Percentiles rank a stretch among this genome's conserved stretches.
phyloP scores from a whole-genome alignment of 106 monocot species.

The Acorus calamus region DNA sequence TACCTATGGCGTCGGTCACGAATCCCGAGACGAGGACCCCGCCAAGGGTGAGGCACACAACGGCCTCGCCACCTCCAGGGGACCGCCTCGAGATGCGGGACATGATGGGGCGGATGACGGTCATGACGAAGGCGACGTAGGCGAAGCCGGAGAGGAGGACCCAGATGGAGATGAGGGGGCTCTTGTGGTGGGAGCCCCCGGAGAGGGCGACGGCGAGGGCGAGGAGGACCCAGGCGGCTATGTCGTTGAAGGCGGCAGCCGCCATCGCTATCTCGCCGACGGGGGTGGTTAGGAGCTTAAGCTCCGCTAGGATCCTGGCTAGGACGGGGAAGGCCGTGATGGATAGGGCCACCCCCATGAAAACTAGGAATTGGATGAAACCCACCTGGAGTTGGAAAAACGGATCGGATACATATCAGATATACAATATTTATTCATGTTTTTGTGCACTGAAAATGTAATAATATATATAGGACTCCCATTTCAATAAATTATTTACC shows the following conservation, averaged over 20 bases:
- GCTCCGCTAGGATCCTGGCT: slow-evolving; percentile 77
- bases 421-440: no score
- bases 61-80: slow-evolving; percentile 33
- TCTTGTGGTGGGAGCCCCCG: slow-evolving; percentile 27
- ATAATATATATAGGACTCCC: no score
- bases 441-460: no score
- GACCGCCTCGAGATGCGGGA: slow-evolving; percentile 42
- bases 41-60: slow-evolving; percentile 35
- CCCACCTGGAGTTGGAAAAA: slow-evolving; percentile 5
- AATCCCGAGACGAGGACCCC: slow-evolving; percentile 59
- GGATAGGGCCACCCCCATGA: slow-evolving; percentile 86
- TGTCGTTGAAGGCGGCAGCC: slow-evolving; percentile 74
- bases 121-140: slow-evolving; percentile 37
- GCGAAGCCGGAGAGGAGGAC: slow-evolving; percentile 47
- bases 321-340: slow-evolving; percentile 94
- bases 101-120: slow-evolving; percentile 35
- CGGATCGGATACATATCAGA: no score
- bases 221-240: slow-evolving; percentile 73
- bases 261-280: slow-evolving; percentile 71
- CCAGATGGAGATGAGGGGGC: slow-evolving; percentile 54
- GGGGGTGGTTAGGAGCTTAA: slow-evolving; percentile 63
- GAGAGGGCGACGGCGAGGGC: slow-evolving; percentile 73
- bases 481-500: no score
- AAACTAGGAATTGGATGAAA: slow-evolving; percentile 64
- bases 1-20: slow-evolving; percentile 52